Conservation (phyloP, 1,284 basidiomycete genomes). For the Pseudozyma sp. region DNA sequence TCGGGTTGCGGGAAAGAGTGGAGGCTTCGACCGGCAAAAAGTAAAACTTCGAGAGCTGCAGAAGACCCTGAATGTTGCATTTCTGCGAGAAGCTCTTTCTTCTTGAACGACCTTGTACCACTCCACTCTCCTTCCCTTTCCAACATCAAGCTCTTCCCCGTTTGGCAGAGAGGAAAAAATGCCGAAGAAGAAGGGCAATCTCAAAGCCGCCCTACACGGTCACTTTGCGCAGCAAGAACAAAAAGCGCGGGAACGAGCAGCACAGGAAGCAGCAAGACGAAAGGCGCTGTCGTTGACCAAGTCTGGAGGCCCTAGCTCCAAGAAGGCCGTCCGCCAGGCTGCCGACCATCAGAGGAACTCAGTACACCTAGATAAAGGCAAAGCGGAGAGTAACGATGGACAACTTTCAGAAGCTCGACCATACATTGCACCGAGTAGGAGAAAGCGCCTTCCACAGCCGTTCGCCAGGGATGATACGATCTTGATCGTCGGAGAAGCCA, state of each 20-base stretch:
- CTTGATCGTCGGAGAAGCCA: slow-evolving; percentile 87
- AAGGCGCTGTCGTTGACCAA: slow-evolving; percentile 47
- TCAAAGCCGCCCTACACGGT: slow-evolving; percentile 47
- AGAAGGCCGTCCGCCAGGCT: slow-evolving; percentile 21
- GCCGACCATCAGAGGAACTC: neutral
- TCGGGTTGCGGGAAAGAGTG: neutral
- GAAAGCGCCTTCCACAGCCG: slow-evolving; percentile 72
- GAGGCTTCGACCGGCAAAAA: neutral
- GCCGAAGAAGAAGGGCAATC: slow-evolving; percentile 58
- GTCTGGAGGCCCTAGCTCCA: slow-evolving; percentile 9
- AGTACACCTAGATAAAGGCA: neutral
- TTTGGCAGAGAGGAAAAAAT: slow-evolving; percentile 11
- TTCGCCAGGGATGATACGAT: slow-evolving; percentile 82
- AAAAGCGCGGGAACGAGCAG: slow-evolving; percentile 32
- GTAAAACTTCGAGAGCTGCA: slow-evolving; percentile 4
- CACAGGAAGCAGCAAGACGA: slow-evolving; percentile 48
- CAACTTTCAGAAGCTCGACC: neutral
- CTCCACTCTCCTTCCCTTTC: neutral
- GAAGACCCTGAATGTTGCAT: neutral
- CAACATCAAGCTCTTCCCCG: neutral
- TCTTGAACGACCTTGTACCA: neutral
- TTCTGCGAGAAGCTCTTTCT: neutral
- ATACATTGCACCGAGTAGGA: slow-evolving; percentile 1
- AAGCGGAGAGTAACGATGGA: neutral
- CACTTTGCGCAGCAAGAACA: slow-evolving; percentile 47